Percentiles rank a stretch among this genome's conserved stretches.
Conservation (phyloP, 116 monocot genomes). For the Cymodocea nodosa region DNA sequence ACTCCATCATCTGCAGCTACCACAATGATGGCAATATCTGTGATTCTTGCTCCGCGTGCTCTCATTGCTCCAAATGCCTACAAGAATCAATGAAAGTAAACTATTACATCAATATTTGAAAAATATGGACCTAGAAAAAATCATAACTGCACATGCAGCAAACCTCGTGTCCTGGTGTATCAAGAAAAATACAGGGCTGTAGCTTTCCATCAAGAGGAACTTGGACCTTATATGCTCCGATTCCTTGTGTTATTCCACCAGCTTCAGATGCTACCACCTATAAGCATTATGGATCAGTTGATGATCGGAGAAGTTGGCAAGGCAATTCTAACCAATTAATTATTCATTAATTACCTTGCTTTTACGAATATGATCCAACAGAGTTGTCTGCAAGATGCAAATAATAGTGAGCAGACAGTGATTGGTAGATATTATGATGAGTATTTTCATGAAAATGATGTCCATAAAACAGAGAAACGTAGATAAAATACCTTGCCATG, state of each 20-base stretch:
- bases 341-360: slow-evolving; percentile 49
- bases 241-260: slow-evolving; percentile 98
- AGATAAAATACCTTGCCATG: slow-evolving; percentile 74
- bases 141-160: neutral
- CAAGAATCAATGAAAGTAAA: neutral
- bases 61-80: slow-evolving; percentile 99
- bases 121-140: neutral
- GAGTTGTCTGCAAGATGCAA: slow-evolving; percentile 59
- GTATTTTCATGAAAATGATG: neutral
- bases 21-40: slow-evolving; percentile 87
- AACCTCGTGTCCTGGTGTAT: slow-evolving; percentile 99
- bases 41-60: slow-evolving; percentile 87
- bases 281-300: slow-evolving; percentile 1
- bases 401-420: neutral
- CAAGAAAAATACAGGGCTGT: slow-evolving; percentile 83
- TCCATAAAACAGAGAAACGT: neutral
- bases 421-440: too few relatives aligned
- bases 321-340: neutral
- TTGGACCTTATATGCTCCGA: slow-evolving; percentile 90
- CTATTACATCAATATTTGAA: neutral
- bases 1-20: slow-evolving; percentile 99
- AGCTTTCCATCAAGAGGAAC: slow-evolving; percentile 68
- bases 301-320: neutral
- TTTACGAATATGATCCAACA: slow-evolving; percentile 90
- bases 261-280: slow-evolving; percentile 98